Evolutionary conservation across 2,329 filamentous ascomycete species (phyloP).

Genomic region (Beauveria sp.): DNA sequence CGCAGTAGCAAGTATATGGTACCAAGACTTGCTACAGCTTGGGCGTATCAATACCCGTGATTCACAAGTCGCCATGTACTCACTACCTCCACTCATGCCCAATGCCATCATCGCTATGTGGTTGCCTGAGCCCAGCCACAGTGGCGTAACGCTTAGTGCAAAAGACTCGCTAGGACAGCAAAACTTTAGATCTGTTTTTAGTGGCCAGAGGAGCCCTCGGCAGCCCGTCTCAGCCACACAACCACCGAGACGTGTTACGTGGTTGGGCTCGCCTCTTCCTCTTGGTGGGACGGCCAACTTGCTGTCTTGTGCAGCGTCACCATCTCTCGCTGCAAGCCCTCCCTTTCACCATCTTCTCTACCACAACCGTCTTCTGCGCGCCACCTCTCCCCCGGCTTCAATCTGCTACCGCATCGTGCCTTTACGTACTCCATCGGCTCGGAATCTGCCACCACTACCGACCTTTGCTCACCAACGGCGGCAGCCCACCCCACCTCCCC

Average conservation of each 20-base stretch:
- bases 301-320: slow-evolving; percentile 10
- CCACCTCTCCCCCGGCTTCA: neutral
- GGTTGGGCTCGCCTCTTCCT: slow-evolving; percentile 5
- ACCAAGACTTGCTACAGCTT: neutral
- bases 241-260: neutral
- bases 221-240: slow-evolving; percentile 1
- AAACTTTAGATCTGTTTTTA: neutral
- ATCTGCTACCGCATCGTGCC: neutral
- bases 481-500: slow-evolving; percentile 7
- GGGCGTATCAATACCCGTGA: neutral
- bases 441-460: neutral
- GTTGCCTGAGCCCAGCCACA: slow-evolving; percentile 7
- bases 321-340: slow-evolving; percentile 3
- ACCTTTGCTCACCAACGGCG: neutral
- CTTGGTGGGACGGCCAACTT: slow-evolving; percentile 7
- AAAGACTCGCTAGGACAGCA: neutral
- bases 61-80: neutral
- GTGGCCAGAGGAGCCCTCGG: neutral
- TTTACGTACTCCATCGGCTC: neutral
- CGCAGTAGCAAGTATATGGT: neutral
- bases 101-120: neutral
- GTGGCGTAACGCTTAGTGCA: neutral
- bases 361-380: neutral
- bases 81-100: neutral
- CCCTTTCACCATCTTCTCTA: neutral